Percentiles rank a stretch among this genome's conserved stretches.
These are phyloP conservation scores for Raphanus hybrid DNA, from an alignment of 441 rosid species.

Conservation along the genomic window DNA sequence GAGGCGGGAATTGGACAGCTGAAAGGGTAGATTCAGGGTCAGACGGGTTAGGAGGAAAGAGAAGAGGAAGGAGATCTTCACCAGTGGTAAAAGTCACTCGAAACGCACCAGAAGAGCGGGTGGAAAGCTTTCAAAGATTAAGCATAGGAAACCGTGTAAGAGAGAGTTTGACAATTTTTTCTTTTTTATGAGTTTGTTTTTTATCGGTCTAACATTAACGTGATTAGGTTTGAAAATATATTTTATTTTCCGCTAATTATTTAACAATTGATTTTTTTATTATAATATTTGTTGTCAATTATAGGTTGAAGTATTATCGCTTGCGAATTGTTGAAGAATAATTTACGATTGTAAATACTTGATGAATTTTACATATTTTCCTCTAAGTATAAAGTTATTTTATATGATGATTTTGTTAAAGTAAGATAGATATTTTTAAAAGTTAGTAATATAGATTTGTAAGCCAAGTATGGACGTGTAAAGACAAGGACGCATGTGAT, in stretches of 20 bases:
- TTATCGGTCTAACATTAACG: too few relatives aligned
- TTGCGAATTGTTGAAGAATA: too few relatives aligned
- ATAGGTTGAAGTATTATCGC: neutral
- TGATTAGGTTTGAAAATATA: too few relatives aligned
- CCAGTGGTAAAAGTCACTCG: neutral
- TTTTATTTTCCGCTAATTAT: too few relatives aligned
- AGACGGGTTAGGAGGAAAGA: neutral
- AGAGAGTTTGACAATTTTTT: neutral
- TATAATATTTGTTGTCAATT: neutral
- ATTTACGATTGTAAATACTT: neutral
- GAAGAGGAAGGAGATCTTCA: too few relatives aligned
- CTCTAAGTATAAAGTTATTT: neutral
- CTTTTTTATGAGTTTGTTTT: too few relatives aligned
- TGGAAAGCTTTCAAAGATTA: neutral
- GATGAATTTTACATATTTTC: neutral
- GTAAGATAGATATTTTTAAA: neutral
- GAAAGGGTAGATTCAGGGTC: neutral
- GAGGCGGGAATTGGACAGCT: neutral
- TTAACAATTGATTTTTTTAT: neutral
- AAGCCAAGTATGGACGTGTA: neutral
- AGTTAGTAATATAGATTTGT: neutral
- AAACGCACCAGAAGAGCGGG: neutral
- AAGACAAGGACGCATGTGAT: slow-evolving; percentile 26
- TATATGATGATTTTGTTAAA: neutral
- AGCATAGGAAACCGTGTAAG: neutral